Base-by-base conservation (phyloP, 176 grass and related monocot species). In the Saccharum officinarum region DNA sequence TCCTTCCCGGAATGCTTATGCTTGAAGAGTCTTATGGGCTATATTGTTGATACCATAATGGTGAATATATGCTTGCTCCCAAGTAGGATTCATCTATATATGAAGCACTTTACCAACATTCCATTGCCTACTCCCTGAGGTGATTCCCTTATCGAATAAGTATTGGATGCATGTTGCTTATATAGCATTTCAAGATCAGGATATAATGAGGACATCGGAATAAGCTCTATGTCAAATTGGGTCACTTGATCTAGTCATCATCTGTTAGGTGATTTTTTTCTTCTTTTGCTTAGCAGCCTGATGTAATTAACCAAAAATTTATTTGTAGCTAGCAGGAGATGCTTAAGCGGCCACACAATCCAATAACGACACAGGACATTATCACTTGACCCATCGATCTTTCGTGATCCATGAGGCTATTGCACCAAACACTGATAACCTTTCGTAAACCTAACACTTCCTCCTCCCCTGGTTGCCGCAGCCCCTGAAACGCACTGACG, bases 401-500 rank as follows among this genome's bases (percentile, higher is more conserved):
- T 50, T 50, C 16, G 50, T 54, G 20, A 54, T 54, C 50, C 50
- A 54, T 54, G 50, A 18, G 18, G 52, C 17, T 55, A 55, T 55
- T 55, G 52, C 52, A 55, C 45, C 45, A 26, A 45, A 44, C 40
- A 45, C 69, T 45, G 22, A 72, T 69, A 76, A 45, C 57, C 49
- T 69, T 70, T 83, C 4, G 3, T 26, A 50, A 60, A 79, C 54
- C 52, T 13, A 25, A 13, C 76, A 62, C 22, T 45, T 45, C 18
- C 42, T 22, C 22, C 68, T 42, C 20, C 23, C 60, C 60, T 63
- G 23, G 59, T 26, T 63, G 86, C 52, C 20, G 20, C 80, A 73
- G 39, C 28, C 15, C 12, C 52, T 72, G 74, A 78, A 78, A 88
- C 66, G 54, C 86, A 83, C 87, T 64, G 1, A 83, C n/a, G 20